phyloP scores from a whole-genome alignment of 1,284 basidiomycete genomes.

The Macrocystidia cucumis region DNA sequence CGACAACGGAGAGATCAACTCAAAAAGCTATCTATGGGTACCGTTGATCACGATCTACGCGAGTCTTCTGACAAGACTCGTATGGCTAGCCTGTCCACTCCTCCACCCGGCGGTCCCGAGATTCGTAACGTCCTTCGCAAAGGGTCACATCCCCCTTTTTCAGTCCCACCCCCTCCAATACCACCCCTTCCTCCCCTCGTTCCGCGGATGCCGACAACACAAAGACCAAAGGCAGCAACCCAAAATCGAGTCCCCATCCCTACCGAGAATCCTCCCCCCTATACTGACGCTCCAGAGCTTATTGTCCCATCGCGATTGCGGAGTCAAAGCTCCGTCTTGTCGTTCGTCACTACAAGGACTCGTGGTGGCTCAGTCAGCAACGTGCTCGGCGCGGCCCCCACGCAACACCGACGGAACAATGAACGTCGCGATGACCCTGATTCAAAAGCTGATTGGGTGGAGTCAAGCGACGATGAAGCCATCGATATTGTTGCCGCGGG shows the following conservation, averaged over 20 bases:
- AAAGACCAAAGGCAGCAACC: conserved; percentile 17
- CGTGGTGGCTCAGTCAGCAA: conserved; percentile 53
- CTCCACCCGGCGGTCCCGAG: conserved; percentile 28
- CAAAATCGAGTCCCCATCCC: too few species aligned
- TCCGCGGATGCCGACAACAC: conserved; percentile 25
- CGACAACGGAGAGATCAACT: conserved; percentile 55
- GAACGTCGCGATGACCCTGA: conserved; percentile 32
- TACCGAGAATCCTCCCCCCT: conserved; percentile 47
- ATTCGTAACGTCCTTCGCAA: conserved; percentile 29
- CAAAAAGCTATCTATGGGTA: conserved; percentile 37
- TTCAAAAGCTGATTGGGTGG: conserved; percentile 57
- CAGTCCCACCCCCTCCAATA: conserved; percentile 19
- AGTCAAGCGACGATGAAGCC: conserved; percentile 76
- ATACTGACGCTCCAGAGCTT: conserved; percentile 27
- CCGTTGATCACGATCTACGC: conserved; percentile 23
- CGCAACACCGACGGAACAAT: conserved; percentile 19
- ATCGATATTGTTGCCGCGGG: conserved; percentile 73
- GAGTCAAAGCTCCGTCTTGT: conserved; percentile 23
- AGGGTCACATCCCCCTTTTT: conserved; percentile 24
- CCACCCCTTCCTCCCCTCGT: conserved; percentile 12
- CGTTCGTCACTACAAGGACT: conserved; percentile 24
- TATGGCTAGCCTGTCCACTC: conserved; percentile 39
- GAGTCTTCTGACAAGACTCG: conserved; percentile 35
- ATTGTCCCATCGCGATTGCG: conserved; percentile 17
- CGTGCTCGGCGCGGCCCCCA: conserved; percentile 39